Evolutionary conservation across 2,329 filamentous ascomycete species (phyloP).

Genomic region (Dothiorella sarmentorum): DNA sequence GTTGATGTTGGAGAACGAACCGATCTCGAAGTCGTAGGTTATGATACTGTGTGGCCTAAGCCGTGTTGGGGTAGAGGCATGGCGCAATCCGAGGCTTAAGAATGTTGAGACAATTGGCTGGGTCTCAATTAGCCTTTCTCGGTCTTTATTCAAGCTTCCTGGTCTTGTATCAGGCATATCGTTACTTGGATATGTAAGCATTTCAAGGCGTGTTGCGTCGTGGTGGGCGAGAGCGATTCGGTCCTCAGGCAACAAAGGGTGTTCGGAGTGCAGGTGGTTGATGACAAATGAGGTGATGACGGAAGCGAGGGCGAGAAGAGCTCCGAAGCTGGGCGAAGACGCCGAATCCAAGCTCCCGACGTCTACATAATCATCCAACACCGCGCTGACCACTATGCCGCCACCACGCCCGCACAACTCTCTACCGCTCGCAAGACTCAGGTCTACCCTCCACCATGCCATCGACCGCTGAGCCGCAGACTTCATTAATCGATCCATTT

Average conservation of each 20-base stretch:
- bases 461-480: constrained; percentile 1
- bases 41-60: too few relatives aligned
- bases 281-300: constrained; percentile 7
- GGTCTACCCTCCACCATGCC: background rate
- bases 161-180: background rate
- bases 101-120: too few relatives aligned
- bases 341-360: background rate
- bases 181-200: background rate
- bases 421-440: background rate
- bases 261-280: background rate
- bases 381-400: constrained; percentile 4
- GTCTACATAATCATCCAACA: background rate
- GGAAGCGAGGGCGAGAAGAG: constrained; percentile 9
- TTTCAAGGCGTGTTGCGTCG: background rate
- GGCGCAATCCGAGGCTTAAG: too few relatives aligned
- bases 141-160: too few relatives aligned
- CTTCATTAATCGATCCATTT: background rate
- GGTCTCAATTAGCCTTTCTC: too few relatives aligned
- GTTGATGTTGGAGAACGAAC: too few relatives aligned
- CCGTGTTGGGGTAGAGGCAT: too few relatives aligned
- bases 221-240: background rate
- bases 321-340: constrained; percentile 14
- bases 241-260: background rate
- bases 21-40: too few relatives aligned
- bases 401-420: background rate